Percentiles rank a stretch among this genome's conserved stretches.
These are phyloP conservation scores for Jamesozyma piceae DNA, from an alignment of 805 yeast species.

Conservation along the genomic window DNA sequence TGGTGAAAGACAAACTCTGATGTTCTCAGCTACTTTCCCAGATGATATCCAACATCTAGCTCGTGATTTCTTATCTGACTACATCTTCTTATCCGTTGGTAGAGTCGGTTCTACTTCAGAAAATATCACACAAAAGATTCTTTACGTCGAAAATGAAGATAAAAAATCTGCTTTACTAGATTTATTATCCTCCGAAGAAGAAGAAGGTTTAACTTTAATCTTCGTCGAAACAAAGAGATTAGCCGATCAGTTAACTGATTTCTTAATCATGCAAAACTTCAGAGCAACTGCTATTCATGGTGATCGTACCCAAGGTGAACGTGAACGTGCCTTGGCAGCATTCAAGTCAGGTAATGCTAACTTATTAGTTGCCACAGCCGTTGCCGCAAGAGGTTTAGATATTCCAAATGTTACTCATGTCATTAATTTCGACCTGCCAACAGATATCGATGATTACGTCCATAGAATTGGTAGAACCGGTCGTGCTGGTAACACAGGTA, in stretches of 20 bases:
- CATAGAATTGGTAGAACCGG: slow-evolving; percentile 99
- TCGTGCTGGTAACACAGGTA: slow-evolving; percentile 99
- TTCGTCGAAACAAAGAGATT: slow-evolving; percentile 97
- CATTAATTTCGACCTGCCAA: slow-evolving; percentile 92
- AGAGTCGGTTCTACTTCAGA: slow-evolving; percentile 99
- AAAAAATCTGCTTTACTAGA: slow-evolving; percentile 87
- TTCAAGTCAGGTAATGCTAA: slow-evolving; percentile 91
- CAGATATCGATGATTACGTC: slow-evolving; percentile 95
- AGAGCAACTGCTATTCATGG: slow-evolving; percentile 99
- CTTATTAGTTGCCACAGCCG: slow-evolving; percentile 96
- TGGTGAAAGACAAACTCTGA: slow-evolving; percentile 84
- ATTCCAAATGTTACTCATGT: slow-evolving; percentile 98
- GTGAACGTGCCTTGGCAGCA: slow-evolving; percentile 93
- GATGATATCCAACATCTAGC: slow-evolving; percentile 95
- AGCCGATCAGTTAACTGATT: slow-evolving; percentile 95
- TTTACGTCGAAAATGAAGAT: slow-evolving; percentile 87
- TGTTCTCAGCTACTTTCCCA: slow-evolving; percentile 99
- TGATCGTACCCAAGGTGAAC: slow-evolving; percentile 95
- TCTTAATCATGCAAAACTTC: slow-evolving; percentile 76
- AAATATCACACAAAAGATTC: slow-evolving; percentile 88
- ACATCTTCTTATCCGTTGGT: slow-evolving; percentile 94
- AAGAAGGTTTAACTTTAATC: slow-evolving; percentile 79
- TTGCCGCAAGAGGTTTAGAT: slow-evolving; percentile 99
- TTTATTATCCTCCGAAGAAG: slow-evolving; percentile 70
- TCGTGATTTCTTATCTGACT: slow-evolving; percentile 90